A percentile compares a stretch with the other conserved stretches of the same genome.
These are phyloP conservation scores for Paramyrothecium sp. DNA, from an alignment of 2,329 filamentous ascomycete genomes.

Conservation along the genomic window DNA sequence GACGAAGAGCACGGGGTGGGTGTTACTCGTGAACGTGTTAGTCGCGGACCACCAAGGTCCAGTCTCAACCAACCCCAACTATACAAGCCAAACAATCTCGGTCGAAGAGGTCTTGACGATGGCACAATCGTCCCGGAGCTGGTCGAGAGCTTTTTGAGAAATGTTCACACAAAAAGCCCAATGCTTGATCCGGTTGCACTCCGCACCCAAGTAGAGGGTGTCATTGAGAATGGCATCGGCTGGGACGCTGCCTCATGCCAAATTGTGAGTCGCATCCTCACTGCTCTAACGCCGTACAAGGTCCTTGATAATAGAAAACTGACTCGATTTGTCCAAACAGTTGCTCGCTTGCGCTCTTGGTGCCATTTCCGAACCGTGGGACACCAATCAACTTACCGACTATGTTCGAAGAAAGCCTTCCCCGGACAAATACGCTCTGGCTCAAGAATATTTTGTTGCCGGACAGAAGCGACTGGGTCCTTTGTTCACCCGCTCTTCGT, in stretches of 20 bases:
- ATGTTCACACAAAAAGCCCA: neutral
- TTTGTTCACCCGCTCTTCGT: neutral
- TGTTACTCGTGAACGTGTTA: no score
- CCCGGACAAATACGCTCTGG: neutral
- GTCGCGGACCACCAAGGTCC: neutral
- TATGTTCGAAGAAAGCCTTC: neutral
- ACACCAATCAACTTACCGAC: neutral
- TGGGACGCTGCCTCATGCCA: constrained; percentile 1
- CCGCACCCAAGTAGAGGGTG: neutral
- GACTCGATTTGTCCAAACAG: neutral
- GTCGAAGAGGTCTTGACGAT: constrained; percentile 4
- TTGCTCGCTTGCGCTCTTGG: constrained; percentile 3
- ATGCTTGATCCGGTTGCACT: neutral
- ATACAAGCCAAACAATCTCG: neutral
- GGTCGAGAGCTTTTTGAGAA: neutral
- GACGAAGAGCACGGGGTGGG: neutral
- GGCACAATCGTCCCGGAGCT: constrained; percentile 1
- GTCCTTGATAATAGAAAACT: no score
- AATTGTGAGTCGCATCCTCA: constrained; percentile 1
- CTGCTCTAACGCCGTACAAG: neutral
- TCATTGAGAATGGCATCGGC: neutral
- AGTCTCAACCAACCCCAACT: neutral
- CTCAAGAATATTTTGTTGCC: neutral
- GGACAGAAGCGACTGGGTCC: constrained; percentile 1
- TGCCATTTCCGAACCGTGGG: neutral